A percentile compares a stretch with the other conserved stretches of the same genome.
Conservation (phyloP, 2,329 filamentous ascomycete species). For the Monosporascus sp. region DNA sequence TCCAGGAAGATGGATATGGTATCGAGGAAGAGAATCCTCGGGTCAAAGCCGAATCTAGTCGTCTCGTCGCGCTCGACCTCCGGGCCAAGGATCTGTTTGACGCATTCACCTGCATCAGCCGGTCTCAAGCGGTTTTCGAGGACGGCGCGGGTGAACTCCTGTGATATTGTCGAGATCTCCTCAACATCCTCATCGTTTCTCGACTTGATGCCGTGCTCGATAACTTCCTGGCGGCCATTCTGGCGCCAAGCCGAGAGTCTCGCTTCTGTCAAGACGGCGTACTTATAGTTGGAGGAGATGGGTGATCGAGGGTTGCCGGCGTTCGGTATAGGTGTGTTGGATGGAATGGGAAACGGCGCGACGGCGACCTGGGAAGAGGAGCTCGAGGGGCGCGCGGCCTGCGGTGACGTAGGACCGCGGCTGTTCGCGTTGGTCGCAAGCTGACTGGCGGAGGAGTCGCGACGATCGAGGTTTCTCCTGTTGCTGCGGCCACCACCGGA, state of each 20-base stretch:
- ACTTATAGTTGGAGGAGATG: conserved; percentile 54
- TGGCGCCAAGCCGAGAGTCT: conserved; percentile 63
- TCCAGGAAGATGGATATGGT: conserved; percentile 75
- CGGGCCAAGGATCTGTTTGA: conserved; percentile 68
- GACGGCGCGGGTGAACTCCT: conserved; percentile 77
- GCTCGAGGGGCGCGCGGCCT: conserved; percentile 30
- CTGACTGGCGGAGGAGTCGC: conserved; percentile 43
- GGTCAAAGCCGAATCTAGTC: conserved; percentile 47
- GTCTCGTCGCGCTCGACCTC: conserved; percentile 43
- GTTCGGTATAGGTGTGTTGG: conserved; percentile 17
- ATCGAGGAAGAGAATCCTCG: conserved; percentile 73
- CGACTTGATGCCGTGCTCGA: conserved; percentile 60
- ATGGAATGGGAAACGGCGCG: conserved; percentile 17
- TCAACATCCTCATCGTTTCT: conserved; percentile 63
- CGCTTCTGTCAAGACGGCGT: conserved; percentile 69
- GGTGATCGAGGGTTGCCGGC: conserved; percentile 24
- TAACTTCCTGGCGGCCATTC: conserved; percentile 60
- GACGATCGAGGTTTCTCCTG: conserved; percentile 43
- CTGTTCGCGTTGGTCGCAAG: conserved; percentile 19
- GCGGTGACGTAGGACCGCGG: conserved; percentile 27
- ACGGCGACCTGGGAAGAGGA: conserved; percentile 30
- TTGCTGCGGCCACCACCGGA: conserved; percentile 41
- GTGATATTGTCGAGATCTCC: conserved; percentile 67
- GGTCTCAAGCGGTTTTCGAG: conserved; percentile 64
- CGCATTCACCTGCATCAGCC: conserved; percentile 62